phyloP scores from a whole-genome alignment of 768 basidiomycete species.

The Gloeopeniophorella convolvens region DNA sequence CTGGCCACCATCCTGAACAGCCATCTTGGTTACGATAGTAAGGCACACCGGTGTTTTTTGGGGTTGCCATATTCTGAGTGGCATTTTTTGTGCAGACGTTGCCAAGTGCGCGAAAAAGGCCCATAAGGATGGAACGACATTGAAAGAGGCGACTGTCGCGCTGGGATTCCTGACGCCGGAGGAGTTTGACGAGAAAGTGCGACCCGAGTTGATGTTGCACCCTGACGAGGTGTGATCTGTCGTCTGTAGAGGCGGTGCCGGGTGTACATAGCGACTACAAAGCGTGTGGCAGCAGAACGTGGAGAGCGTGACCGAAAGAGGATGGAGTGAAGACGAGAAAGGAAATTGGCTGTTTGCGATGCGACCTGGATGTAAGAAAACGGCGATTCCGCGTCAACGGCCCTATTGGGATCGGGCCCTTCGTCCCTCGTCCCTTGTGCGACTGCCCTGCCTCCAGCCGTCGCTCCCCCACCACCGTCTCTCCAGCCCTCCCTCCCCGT shows the following conservation, averaged over 20 bases:
- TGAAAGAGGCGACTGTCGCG: slow-evolving; percentile 90
- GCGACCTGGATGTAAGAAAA: slow-evolving; percentile 5
- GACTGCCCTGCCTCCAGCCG: not conserved
- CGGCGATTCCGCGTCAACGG: slow-evolving; percentile 18
- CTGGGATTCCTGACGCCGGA: slow-evolving; percentile 82
- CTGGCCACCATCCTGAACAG: slow-evolving; percentile 96
- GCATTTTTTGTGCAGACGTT: slow-evolving; percentile 55
- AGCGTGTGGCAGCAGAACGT: not conserved
- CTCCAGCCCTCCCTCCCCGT: not conserved
- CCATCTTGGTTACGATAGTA: slow-evolving; percentile 94
- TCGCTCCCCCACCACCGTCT: not conserved
- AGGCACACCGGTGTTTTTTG: slow-evolving; percentile 29
- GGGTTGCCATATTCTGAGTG: slow-evolving; percentile 8
- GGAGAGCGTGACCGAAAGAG: not conserved
- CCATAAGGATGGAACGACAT: slow-evolving; percentile 95
- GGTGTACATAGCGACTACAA: not conserved
- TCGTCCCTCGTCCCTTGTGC: not conserved
- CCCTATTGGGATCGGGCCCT: slow-evolving; percentile 13
- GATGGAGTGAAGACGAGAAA: slow-evolving; percentile 9
- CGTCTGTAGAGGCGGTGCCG: slow-evolving; percentile 8
- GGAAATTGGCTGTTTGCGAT: slow-evolving; percentile 15
- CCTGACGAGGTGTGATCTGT: slow-evolving; percentile 47
- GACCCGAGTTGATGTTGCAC: slow-evolving; percentile 84
- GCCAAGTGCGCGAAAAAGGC: slow-evolving; percentile 99
- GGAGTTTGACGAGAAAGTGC: slow-evolving; percentile 92